Evolutionary conservation across 2,329 filamentous ascomycete genomes (phyloP).

Genomic region (Fusarium foetens): DNA sequence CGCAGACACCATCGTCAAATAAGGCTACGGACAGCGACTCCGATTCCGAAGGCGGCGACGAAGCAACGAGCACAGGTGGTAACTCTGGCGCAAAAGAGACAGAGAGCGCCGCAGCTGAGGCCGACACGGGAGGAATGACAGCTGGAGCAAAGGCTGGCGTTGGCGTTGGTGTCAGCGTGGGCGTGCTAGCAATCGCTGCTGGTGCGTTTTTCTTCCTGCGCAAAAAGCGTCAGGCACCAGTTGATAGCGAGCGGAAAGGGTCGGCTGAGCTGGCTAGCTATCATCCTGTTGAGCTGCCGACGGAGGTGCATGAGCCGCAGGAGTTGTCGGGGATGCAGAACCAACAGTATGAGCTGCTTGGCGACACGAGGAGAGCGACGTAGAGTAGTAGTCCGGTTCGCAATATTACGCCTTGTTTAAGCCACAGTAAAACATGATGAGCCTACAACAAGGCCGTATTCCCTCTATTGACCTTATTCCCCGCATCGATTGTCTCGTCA

Average conservation of each 20-base stretch:
- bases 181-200: not conserved
- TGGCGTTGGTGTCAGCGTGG: slow-evolving; percentile 8
- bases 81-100: not conserved
- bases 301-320: slow-evolving; percentile 1
- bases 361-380: slow-evolving; percentile 5
- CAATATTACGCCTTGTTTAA: not conserved
- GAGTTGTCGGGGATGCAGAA: slow-evolving; percentile 1
- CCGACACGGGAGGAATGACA: slow-evolving; percentile 5
- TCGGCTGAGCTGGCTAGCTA: slow-evolving; percentile 6
- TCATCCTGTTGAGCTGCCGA: slow-evolving; percentile 16
- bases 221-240: not conserved
- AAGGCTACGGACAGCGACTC: not conserved
- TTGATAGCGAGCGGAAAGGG: not conserved
- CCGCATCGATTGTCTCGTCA: not conserved
- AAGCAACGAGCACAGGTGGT: not conserved
- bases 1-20: not conserved
- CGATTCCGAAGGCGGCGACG: not conserved
- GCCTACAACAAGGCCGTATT: not conserved
- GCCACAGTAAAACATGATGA: not conserved
- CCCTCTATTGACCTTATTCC: not conserved
- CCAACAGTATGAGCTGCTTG: slow-evolving; percentile 15
- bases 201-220: slow-evolving; percentile 7
- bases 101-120: not conserved
- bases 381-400: not conserved
- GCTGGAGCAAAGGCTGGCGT: slow-evolving; percentile 24